Base-by-base conservation (phyloP, 2,329 filamentous ascomycete species). In the Epichloe festucae region DNA sequence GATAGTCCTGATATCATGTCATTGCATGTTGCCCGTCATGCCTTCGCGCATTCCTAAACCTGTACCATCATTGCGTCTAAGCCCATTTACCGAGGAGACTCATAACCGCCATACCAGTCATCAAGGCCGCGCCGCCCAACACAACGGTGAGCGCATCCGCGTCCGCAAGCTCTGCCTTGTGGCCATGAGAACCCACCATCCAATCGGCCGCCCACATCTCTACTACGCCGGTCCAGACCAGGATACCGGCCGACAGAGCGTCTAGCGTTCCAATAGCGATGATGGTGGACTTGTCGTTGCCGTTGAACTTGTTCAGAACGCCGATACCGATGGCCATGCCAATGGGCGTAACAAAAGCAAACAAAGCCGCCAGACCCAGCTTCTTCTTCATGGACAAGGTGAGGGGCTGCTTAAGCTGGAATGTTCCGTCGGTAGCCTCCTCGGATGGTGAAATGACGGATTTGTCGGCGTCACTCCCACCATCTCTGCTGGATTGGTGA, bases 321-420 rank as follows among this genome's bases (percentile, higher is more conserved):
- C 84, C 84, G 36, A 89, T 81, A 1, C 87, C 86, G 54, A 91
- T 89, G 0, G 81, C 84, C 85, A 90, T 90, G 11, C 86, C 87
- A 34, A 88, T 70, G 0, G 86, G 86, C 0, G 86, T 90, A 51
- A 87, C 80, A 27, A 89, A 68, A 0, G 84, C 77, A 59, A 89
- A 90, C 0, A 75, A 72, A 1, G 65, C 57, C 0, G 77, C 84
- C 68, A 90, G 80, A 12, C 79, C 55, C 3, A 81, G 66, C 62
- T 88, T 85, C 54, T 72, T 72, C 53, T 58, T 57, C 60, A 73
- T 63, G 8, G 69, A 63, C 34, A 75, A 57, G 15, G 57, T 58
- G 11, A 45, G 41, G 12, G 53, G 53, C 3, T 55, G 54, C 5
- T 57, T 53, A 50, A 54, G 54, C 11, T 57, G 49, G 3, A 54